phyloP scores from a whole-genome alignment of 2,329 filamentous ascomycete species.

The Fusarium metavorans region DNA sequence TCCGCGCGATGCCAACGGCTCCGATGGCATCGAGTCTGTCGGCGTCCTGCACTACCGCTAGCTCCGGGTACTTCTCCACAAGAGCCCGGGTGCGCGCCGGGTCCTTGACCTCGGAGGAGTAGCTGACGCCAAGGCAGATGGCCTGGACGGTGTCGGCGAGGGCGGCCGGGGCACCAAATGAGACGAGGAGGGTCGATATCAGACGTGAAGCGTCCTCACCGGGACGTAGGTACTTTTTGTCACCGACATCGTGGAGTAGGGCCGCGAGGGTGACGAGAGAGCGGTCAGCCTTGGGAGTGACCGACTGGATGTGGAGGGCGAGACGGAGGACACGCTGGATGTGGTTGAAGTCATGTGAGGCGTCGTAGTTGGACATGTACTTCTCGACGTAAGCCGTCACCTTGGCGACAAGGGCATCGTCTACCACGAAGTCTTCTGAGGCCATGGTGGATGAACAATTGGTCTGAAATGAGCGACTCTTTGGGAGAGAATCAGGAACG shows the following conservation, averaged over 20 bases:
- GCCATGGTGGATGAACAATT: conserved; percentile 36
- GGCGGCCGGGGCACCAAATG: conserved; percentile 64
- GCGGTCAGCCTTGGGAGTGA: conserved; percentile 55
- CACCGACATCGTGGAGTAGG: conserved; percentile 88
- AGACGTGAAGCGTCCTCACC: conserved; percentile 68
- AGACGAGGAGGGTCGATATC: conserved; percentile 66
- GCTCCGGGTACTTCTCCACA: conserved; percentile 70
- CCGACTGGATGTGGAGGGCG: conserved; percentile 72
- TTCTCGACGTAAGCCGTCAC: conserved; percentile 73
- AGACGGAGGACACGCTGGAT: conserved; percentile 84
- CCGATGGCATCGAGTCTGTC: conserved; percentile 93
- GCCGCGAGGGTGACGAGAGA: conserved; percentile 75
- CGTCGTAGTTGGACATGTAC: conserved; percentile 84
- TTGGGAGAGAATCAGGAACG: neutral
- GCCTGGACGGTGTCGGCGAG: conserved; percentile 77
- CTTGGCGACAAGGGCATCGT: conserved; percentile 62
- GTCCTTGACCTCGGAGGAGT: conserved; percentile 77
- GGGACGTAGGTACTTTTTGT: conserved; percentile 80
- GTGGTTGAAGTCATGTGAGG: conserved; percentile 89
- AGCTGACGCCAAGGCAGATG: conserved; percentile 83
- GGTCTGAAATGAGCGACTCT: neutral
- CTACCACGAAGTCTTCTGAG: conserved; percentile 40
- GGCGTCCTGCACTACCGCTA: conserved; percentile 88
- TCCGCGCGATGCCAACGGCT: conserved; percentile 83
- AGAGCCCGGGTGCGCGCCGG: conserved; percentile 70